A percentile compares a stretch with the other conserved stretches of the same genome.
These are phyloP conservation scores for Chlamydomonas sp. DNA, from an alignment of 139 green algal species.

Conservation along the genomic window DNA sequence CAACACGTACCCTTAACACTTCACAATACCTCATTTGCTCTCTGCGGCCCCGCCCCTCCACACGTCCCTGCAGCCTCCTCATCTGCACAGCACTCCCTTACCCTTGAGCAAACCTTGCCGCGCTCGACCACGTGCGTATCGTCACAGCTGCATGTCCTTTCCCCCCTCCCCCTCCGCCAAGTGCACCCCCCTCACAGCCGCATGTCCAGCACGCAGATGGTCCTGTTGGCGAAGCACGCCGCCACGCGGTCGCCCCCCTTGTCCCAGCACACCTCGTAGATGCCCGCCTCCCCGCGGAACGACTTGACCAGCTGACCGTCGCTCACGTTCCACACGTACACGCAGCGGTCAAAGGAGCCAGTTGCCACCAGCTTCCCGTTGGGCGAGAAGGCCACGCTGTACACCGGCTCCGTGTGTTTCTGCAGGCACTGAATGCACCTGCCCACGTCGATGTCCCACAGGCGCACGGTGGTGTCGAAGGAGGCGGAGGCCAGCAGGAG, in stretches of 20 bases:
- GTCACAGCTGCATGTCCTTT: background rate
- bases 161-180: background rate
- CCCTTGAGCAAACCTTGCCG: background rate
- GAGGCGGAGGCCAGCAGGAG: constrained; percentile 84
- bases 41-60: no score
- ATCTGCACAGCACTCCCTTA: background rate
- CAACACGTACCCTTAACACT: no score
- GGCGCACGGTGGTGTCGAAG: constrained; percentile 82
- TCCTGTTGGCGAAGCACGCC: constrained; percentile 81
- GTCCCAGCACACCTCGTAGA: constrained; percentile 93
- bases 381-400: constrained; percentile 87
- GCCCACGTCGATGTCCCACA: constrained; percentile 88
- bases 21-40: no score
- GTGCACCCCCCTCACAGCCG: constrained; percentile 30
- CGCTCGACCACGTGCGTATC: background rate
- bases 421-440: constrained; percentile 70
- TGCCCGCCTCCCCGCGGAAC: constrained; percentile 75
- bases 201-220: constrained; percentile 80
- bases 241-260: constrained; percentile 73
- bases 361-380: constrained; percentile 81
- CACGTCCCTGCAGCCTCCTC: background rate
- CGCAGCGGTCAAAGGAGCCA: constrained; percentile 80
- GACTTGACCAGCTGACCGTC: constrained; percentile 74
- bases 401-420: constrained; percentile 82
- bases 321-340: constrained; percentile 84